A percentile compares a stretch with the other conserved stretches of the same genome.
These are phyloP conservation scores for Boletus vermiculosoides DNA, from an alignment of 768 basidiomycete species.

Conservation along the genomic window DNA sequence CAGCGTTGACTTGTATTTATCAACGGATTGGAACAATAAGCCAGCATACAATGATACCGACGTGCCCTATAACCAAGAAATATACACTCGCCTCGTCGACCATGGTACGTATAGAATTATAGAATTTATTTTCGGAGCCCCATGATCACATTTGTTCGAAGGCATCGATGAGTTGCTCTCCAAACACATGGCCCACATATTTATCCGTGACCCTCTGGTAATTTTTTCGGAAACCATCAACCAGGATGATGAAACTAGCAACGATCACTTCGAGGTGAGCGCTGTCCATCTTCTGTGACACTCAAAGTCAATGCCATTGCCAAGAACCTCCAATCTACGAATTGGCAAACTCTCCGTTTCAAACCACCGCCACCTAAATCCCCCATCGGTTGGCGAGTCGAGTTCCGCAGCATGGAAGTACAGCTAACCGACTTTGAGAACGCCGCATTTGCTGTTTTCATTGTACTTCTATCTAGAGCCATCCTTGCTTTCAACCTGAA, in stretches of 20 bases:
- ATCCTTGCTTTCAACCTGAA: conserved; percentile 90
- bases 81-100: conserved; percentile 68
- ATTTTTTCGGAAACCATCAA: conserved; percentile 92
- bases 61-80: conserved; percentile 72
- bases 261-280: conserved; percentile 93
- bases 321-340: conserved; percentile 98
- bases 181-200: conserved; percentile 91
- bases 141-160: conserved; percentile 29
- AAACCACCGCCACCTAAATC: conserved; percentile 96
- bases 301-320: background rate
- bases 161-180: conserved; percentile 86
- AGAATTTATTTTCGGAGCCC: background rate
- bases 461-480: conserved; percentile 90
- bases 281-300: background rate
- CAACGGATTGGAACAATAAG: conserved; percentile 80
- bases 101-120: conserved; percentile 52
- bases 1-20: conserved; percentile 92
- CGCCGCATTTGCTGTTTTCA: conserved; percentile 92
- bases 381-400: conserved; percentile 94
- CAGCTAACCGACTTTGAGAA: conserved; percentile 99
- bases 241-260: conserved; percentile 84
- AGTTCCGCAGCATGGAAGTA: conserved; percentile 99
- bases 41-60: conserved; percentile 92
- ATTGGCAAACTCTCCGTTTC: conserved; percentile 99
- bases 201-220: conserved; percentile 96